These are phyloP conservation scores for Yamadazyma endophytica DNA, from an alignment of 805 yeast species.

Conservation along the genomic window DNA sequence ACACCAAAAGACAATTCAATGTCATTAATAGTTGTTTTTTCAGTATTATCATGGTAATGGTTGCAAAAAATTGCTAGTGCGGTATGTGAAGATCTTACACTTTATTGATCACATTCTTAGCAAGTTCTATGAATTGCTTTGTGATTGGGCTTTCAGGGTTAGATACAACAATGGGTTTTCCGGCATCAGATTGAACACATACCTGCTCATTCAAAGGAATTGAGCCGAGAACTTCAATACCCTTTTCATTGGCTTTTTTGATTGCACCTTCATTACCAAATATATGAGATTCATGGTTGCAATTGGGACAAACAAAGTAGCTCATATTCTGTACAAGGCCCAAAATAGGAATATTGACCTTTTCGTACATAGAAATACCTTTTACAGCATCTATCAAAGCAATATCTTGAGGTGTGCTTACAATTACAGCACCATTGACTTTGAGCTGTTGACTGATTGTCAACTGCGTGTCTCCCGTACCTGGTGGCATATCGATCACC, in stretches of 20 bases:
- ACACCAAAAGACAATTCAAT: too few species aligned
- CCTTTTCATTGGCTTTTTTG: slow-evolving; percentile 46
- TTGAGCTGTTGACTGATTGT: slow-evolving; percentile 76
- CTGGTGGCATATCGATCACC: slow-evolving; percentile 86
- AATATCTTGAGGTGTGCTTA: slow-evolving; percentile 82
- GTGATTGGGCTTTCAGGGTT: slow-evolving; percentile 33
- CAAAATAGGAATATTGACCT: slow-evolving; percentile 64
- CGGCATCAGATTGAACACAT: slow-evolving; percentile 58
- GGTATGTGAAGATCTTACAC: too few species aligned
- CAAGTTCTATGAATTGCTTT: slow-evolving; percentile 46
- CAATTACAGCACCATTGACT: slow-evolving; percentile 77
- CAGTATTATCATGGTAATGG: too few species aligned
- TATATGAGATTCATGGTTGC: slow-evolving; percentile 66
- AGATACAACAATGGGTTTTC: slow-evolving; percentile 56
- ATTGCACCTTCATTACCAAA: slow-evolving; percentile 64
- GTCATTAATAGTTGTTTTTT: too few species aligned
- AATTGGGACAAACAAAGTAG: slow-evolving; percentile 68
- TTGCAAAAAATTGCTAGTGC: too few species aligned
- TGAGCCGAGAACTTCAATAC: slow-evolving; percentile 54
- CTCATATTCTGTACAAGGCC: slow-evolving; percentile 88
- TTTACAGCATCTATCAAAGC: slow-evolving; percentile 77
- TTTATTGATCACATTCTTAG: slow-evolving; percentile 17
- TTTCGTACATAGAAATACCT: slow-evolving; percentile 74
- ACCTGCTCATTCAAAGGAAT: slow-evolving; percentile 64
- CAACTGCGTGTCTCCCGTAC: slow-evolving; percentile 84